Evolutionary conservation across 2,329 filamentous ascomycete genomes (phyloP).

Genomic region (Cytospora schulzeri): DNA sequence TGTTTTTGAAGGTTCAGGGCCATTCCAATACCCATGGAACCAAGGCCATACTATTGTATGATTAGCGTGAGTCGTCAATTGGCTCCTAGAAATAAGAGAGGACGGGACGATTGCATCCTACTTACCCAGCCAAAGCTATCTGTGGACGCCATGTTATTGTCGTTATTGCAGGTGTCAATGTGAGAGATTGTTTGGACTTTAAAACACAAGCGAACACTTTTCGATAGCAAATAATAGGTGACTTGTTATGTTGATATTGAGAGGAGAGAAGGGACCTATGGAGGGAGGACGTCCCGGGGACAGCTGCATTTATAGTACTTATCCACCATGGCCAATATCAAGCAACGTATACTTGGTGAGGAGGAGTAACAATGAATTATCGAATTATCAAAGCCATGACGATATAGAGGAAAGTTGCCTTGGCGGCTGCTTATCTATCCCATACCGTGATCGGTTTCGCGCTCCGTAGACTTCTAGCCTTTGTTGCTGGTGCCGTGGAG

Average conservation of each 20-base stretch:
- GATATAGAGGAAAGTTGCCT: not conserved
- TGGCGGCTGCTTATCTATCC: not conserved
- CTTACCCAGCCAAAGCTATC: slow-evolving; percentile 9
- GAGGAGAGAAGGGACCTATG: not conserved
- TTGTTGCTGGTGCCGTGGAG: not conserved
- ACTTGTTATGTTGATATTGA: not conserved
- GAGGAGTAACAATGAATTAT: not conserved
- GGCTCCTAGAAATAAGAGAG: no score
- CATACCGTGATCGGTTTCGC: not conserved
- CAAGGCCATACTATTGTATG: slow-evolving; percentile 40
- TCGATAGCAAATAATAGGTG: not conserved
- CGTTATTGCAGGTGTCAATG: not conserved
- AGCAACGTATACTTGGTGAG: not conserved
- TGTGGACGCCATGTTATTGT: not conserved
- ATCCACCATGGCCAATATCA: not conserved
- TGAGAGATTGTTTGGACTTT: not conserved
- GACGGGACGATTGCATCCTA: not conserved
- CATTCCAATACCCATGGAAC: slow-evolving; percentile 55
- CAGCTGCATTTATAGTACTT: not conserved
- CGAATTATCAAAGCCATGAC: not conserved
- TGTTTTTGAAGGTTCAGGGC: slow-evolving; percentile 51
- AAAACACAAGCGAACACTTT: not conserved
- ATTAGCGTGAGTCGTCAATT: not conserved
- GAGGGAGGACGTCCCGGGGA: no score
- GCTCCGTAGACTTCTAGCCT: not conserved